These are phyloP conservation scores for Colletotrichum abscissum DNA, from an alignment of 2,329 filamentous ascomycete genomes.

Conservation along the genomic window DNA sequence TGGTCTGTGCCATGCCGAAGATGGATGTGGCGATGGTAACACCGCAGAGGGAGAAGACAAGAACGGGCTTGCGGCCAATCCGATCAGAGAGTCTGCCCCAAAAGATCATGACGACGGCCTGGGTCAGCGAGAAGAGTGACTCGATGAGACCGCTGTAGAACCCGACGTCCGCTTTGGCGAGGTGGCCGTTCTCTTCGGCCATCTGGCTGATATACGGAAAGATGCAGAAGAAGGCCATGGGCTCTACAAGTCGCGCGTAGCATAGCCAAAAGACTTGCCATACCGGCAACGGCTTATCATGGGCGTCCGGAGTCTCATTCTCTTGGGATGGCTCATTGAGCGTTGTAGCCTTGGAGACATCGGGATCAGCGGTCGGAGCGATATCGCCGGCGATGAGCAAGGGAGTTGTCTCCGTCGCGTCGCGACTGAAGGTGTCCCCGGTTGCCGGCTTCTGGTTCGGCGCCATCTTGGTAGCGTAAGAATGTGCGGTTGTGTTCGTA, in stretches of 20 bases:
- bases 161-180: constrained; percentile 75
- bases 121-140: constrained; percentile 78
- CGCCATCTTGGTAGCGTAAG: neutral
- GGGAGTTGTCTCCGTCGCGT: constrained; percentile 25
- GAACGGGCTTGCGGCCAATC: constrained; percentile 77
- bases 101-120: constrained; percentile 81
- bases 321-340: constrained; percentile 9
- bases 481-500: neutral
- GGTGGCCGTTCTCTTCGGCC: constrained; percentile 73
- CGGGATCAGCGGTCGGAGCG: constrained; percentile 24
- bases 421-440: neutral
- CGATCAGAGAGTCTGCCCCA: constrained; percentile 76
- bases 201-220: constrained; percentile 85
- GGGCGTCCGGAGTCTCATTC: neutral
- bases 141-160: constrained; percentile 85
- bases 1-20: constrained; percentile 74
- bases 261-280: constrained; percentile 79
- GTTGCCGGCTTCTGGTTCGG: neutral
- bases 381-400: constrained; percentile 11
- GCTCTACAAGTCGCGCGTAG: constrained; percentile 78
- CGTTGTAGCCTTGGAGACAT: constrained; percentile 18
- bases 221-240: constrained; percentile 85
- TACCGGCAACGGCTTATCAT: constrained; percentile 21
- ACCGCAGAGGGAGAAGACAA: constrained; percentile 75
- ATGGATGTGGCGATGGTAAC: constrained; percentile 69